Conservation (phyloP, 2,329 filamentous ascomycete species). For the Dendryphion nanum region DNA sequence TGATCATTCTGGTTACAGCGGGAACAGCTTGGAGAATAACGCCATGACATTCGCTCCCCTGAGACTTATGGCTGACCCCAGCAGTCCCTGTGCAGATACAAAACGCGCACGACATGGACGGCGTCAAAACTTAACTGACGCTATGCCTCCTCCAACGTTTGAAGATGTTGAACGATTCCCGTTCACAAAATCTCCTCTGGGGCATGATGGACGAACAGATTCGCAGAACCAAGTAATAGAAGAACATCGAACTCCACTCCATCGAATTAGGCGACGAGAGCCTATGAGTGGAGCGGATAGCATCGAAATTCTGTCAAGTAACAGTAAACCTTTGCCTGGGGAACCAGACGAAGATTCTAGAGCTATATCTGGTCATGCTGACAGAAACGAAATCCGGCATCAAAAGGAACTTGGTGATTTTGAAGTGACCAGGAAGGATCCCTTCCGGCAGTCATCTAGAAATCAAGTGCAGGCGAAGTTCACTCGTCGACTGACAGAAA, state of each 20-base stretch:
- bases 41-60: too few relatives aligned
- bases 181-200: too few relatives aligned
- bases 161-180: too few relatives aligned
- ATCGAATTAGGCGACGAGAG: background rate
- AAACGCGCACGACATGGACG: too few relatives aligned
- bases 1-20: too few relatives aligned
- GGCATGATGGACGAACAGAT: too few relatives aligned
- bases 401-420: slow-evolving; percentile 23
- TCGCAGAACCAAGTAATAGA: too few relatives aligned
- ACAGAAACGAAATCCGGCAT: slow-evolving; percentile 26
- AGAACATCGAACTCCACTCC: background rate
- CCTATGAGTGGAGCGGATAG: background rate
- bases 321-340: slow-evolving; percentile 42
- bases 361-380: slow-evolving; percentile 39
- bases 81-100: background rate
- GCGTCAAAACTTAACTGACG: too few relatives aligned
- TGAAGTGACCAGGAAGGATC: slow-evolving; percentile 27
- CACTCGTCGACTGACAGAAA: too few relatives aligned
- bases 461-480: background rate
- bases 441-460: slow-evolving; percentile 16
- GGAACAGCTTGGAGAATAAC: too few relatives aligned
- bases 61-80: background rate
- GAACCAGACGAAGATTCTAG: slow-evolving; percentile 40
- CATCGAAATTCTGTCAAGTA: slow-evolving; percentile 38
- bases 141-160: too few relatives aligned